Evolutionary conservation across 192 early-diverging fungal genomes (phyloP), one percentile per base, ranked within the genome.

Genomic region (Backusella australiensis): DNA sequence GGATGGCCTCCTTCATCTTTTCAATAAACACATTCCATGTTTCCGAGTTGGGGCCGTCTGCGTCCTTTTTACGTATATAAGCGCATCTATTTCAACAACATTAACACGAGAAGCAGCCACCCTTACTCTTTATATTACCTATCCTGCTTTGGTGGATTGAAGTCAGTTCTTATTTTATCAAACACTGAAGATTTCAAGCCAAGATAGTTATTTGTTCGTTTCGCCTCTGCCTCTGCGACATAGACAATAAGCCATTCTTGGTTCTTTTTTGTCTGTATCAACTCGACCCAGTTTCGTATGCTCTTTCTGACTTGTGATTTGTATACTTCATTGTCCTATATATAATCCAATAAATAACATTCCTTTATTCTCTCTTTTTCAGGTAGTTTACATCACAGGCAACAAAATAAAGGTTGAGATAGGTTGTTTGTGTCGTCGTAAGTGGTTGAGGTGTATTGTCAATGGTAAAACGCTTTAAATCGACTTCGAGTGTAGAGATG

Each of bases 231-330:
- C 49, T 83, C 86, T 38, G 91, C 86, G 14, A 94, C 85, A 78
- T 93, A 92, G 39, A 96, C 86, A 69, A 99, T 91, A 36, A 96
- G 80, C 94, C 97, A 97, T 77, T 95, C 94, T 78, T 97, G 94
- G 78, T 90, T 93, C 80, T 94, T 94, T 74, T 93, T 94, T 17
- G 84, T 84, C 5, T 84, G 84, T 11, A 96, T 86, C 12, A 90
- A 83, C 49, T 91, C 88, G 15, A 95, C 78, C 95, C 95, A 97
- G 6, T 93, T 88, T 21, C 89, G 84, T 59, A 97, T 94, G 75
- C 92, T 88, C 35, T 88, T 88, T 26, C 86, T 79, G 23, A 93
- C 86, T 23, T 79, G 84, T 23, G 75, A 83, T 69, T 89, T 91
- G 84, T 97, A 97, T 0, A 84, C 67, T 39, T 97, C 96, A 21